Evolutionary conservation across 2,329 filamentous ascomycete genomes (phyloP), one percentile per base, ranked within the genome.

Genomic region (Thielaviopsis musarum): DNA sequence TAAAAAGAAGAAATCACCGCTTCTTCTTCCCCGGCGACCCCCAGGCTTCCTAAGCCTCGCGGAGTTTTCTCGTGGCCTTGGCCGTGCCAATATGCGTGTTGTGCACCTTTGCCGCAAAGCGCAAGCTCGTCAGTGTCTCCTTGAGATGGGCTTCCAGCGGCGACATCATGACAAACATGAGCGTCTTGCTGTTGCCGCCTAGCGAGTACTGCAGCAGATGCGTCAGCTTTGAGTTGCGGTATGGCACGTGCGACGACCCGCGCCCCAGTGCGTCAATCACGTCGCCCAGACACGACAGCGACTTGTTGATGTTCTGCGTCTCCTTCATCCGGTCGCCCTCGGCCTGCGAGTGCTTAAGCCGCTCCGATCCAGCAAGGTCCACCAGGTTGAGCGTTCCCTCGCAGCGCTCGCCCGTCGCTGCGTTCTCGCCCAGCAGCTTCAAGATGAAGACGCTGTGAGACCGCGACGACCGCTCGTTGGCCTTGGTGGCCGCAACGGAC

Each of bases 91-190:
- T 94, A 66, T 95, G 89, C 26, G 90, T 95, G 69, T 94, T 94
- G 73, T 89, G 83, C 63, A 91, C 84, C 79, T 95, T 97, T 38
- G 88, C 94, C 17, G 93, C 93, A 71, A 98, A 98, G 67, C 93
- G 86, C 71, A 98, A 77, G 76, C 90, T 96, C 52, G 91, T 95
- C 69, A 96, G 76, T 2, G 91, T 96, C 76, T 98, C 93, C 67
- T 85, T 87, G 64, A 96, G 75, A 73, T 97, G 93, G 5, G 84
- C 87, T 73, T 94, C 88, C 61, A 97, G 75, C 38, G 93, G 93
- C 65, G 87, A 93, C 60, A 95, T 87, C 91, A 97, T 97, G 69
- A 97, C 89, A 70, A 98, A 95, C 93, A 98, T 98, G 66, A 98
- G 84, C 0, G 93, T 98, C 74, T 96, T 95, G 65, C 87, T 93